phyloP scores from a whole-genome alignment of 352 stramenopile genomes.

The Nothophytophthora sp. region DNA sequence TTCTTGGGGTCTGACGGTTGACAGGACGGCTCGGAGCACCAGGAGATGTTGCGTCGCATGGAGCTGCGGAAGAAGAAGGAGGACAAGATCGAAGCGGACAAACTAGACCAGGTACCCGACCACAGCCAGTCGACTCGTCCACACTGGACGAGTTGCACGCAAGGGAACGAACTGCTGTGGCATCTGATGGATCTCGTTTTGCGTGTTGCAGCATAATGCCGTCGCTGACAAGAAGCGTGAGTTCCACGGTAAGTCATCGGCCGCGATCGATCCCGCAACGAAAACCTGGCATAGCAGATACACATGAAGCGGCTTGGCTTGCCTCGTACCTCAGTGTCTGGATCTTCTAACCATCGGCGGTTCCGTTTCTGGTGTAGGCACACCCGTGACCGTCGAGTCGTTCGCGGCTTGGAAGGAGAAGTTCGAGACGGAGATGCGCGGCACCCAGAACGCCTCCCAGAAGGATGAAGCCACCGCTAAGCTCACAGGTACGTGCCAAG shows the following conservation, averaged over 20 bases:
- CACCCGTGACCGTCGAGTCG: conserved; percentile 76
- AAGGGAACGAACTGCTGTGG: conserved; percentile 12
- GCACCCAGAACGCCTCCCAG: conserved; percentile 38
- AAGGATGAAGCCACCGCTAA: conserved; percentile 78
- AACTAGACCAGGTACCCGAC: conserved; percentile 50
- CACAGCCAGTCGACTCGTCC: not conserved
- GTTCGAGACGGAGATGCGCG: conserved; percentile 71
- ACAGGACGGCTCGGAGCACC: conserved; percentile 86
- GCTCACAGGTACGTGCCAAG: conserved; percentile 55
- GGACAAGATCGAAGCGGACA: conserved; percentile 57
- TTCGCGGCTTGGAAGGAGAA: conserved; percentile 74
- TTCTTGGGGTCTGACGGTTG: not conserved
- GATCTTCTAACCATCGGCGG: conserved; percentile 4
- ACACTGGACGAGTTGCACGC: not conserved
- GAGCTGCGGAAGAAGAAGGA: conserved; percentile 84
- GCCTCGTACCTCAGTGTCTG: not conserved
- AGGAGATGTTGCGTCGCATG: conserved; percentile 87
- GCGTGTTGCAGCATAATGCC: conserved; percentile 24
- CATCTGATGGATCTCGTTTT: not conserved
- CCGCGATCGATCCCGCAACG: no score
- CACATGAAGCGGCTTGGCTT: no score
- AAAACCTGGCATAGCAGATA: no score
- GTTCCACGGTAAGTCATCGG: conserved; percentile 43
- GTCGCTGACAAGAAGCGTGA: conserved; percentile 26
- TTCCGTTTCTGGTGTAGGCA: conserved; percentile 37